These are phyloP conservation scores for Cydonia oblonga DNA, from an alignment of 331 rosid species.

Conservation along the genomic window DNA sequence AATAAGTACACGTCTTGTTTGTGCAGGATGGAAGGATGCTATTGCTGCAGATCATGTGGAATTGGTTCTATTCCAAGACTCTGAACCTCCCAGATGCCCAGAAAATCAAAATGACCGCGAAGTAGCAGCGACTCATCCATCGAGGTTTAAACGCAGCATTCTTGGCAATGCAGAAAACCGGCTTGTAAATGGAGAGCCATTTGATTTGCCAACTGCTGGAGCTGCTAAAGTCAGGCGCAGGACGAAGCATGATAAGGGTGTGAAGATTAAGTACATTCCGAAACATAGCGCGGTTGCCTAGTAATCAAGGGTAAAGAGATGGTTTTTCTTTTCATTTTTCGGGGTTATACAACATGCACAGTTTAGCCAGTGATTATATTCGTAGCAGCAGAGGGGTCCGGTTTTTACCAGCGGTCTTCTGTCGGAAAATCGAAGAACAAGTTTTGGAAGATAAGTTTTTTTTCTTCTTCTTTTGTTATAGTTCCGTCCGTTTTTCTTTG, in stretches of 20 bases:
- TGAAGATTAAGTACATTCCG: constrained; percentile 48
- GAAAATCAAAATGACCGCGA: constrained; percentile 20
- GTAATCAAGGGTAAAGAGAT: constrained; percentile 23
- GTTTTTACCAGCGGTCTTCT: constrained; percentile 57
- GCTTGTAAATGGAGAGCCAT: constrained; percentile 11
- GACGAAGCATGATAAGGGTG: constrained; percentile 37
- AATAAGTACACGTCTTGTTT: background rate
- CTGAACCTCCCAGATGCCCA: constrained; percentile 19
- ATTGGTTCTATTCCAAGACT: constrained; percentile 31
- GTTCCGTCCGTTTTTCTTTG: constrained; percentile 19
- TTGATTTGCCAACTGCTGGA: constrained; percentile 22
- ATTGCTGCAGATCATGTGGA: constrained; percentile 41
- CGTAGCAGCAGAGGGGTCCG: constrained; percentile 49
- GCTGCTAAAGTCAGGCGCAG: constrained; percentile 39
- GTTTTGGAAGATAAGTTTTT: constrained; percentile 27
- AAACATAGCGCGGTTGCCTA: constrained; percentile 36
- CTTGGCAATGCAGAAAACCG: constrained; percentile 27
- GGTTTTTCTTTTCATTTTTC: constrained; percentile 3
- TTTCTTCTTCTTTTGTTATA: background rate
- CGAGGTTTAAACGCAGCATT: constrained; percentile 24
- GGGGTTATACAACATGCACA: constrained; percentile 38
- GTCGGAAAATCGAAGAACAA: constrained; percentile 38
- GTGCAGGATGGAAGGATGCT: constrained; percentile 79
- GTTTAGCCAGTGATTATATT: constrained; percentile 27
- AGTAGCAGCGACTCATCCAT: constrained; percentile 17